phyloP scores from a whole-genome alignment of 768 basidiomycete genomes.

The Rhodotorula diobovata region DNA sequence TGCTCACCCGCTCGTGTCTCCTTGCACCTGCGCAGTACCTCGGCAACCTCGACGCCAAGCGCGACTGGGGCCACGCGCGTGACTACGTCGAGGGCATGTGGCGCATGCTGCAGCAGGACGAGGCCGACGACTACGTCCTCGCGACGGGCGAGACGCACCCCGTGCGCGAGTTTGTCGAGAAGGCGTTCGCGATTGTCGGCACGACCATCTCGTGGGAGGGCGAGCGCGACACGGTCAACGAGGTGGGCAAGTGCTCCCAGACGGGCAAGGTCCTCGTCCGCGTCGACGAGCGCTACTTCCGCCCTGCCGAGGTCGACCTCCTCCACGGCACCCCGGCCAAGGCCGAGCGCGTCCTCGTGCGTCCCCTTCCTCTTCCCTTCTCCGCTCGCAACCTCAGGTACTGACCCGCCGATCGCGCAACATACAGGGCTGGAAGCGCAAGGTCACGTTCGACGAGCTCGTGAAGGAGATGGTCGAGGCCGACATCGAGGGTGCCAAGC shows the following conservation, averaged over 20 bases:
- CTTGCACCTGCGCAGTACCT: constrained; percentile 57
- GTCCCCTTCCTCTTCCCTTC: neutral
- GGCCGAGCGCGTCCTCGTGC: constrained; percentile 67
- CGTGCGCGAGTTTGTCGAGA: constrained; percentile 88
- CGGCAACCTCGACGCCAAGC: constrained; percentile 87
- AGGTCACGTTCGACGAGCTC: constrained; percentile 73
- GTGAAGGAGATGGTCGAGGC: constrained; percentile 88
- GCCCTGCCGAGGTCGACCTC: constrained; percentile 54
- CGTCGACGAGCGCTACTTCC: constrained; percentile 82
- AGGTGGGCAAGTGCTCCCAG: constrained; percentile 68
- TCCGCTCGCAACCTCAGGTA: too few relatives aligned
- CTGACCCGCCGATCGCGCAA: too few relatives aligned
- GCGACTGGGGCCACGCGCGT: constrained; percentile 92
- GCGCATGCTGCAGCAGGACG: constrained; percentile 84
- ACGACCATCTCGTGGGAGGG: constrained; percentile 73
- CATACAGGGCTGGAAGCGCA: constrained; percentile 73
- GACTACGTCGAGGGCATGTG: constrained; percentile 95
- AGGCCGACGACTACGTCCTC: constrained; percentile 83
- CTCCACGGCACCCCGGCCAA: constrained; percentile 83
- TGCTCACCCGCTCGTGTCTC: too few relatives aligned
- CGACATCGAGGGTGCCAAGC: constrained; percentile 58
- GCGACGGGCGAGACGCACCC: constrained; percentile 94
- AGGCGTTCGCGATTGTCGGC: constrained; percentile 67
- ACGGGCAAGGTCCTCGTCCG: constrained; percentile 70
- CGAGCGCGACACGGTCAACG: constrained; percentile 58